Percentiles rank a stretch among this genome's conserved stretches.
phyloP scores from a whole-genome alignment of 139 green algal species.

The Pseudopediastrum boryanum region DNA sequence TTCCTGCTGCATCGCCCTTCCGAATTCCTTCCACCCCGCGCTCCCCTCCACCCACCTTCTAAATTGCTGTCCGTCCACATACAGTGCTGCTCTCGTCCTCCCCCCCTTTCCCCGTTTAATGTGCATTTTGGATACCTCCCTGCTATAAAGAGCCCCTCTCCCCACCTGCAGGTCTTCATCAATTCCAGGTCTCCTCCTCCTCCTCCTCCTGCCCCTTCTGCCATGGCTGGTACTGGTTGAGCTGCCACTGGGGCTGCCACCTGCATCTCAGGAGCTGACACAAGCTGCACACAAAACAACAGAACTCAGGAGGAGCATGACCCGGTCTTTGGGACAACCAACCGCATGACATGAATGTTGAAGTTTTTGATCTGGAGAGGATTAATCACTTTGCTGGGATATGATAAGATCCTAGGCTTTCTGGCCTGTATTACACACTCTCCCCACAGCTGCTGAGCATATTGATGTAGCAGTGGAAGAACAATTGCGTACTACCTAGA shows the following conservation, averaged over 20 bases:
- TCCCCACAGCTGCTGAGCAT: slow-evolving; percentile 1
- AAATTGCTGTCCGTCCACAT: not conserved
- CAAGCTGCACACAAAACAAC: slow-evolving; percentile 23
- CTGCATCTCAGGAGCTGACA: slow-evolving; percentile 37
- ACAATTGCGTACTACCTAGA: too few species aligned
- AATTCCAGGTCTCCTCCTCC: slow-evolving; percentile 48
- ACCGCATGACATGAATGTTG: not conserved
- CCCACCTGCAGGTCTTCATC: slow-evolving; percentile 80
- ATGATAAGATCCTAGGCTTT: not conserved
- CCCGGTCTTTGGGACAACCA: too few species aligned
- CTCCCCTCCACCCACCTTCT: not conserved
- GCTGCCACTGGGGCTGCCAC: slow-evolving; percentile 17
- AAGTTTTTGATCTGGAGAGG: slow-evolving; percentile 1
- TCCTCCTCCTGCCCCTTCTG: slow-evolving; percentile 18
- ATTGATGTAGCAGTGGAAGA: too few species aligned
- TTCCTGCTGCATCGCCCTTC: not conserved
- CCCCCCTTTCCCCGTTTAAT: not conserved
- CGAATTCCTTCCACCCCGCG: too few species aligned
- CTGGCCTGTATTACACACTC: not conserved
- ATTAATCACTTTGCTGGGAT: not conserved
- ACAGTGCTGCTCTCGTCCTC: not conserved
- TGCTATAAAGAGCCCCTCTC: too few species aligned
- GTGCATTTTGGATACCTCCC: not conserved
- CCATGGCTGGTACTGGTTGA: slow-evolving; percentile 14
- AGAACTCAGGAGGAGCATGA: too few species aligned